Evolutionary conservation across 2,329 filamentous ascomycete genomes (phyloP), one percentile per base, ranked within the genome.

Genomic region (Botryosphaeria dothidea): DNA sequence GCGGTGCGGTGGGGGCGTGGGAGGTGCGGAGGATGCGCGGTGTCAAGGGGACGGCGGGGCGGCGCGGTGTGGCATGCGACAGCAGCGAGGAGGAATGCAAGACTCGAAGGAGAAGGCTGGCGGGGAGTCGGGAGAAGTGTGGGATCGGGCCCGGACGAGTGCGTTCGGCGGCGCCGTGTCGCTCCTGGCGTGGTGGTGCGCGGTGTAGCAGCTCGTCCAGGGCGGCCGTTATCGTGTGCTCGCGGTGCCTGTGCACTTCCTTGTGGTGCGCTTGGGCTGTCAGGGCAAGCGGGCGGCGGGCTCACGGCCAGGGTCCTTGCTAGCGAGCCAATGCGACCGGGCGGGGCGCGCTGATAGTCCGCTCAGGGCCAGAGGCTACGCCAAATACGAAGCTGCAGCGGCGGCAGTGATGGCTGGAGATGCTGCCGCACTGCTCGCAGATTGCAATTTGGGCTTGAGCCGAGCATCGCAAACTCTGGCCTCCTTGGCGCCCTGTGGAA

Each of bases 371-470:
- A 60, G 23, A 46, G n/a, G 41, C 56, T 23, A 60, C 56, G 56
- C 56, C 56, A 60, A 49, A 62, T 62, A 51, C 43, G 58, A 62
- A 46, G 56, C n/a, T n/a, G n/a, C n/a, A n/a, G n/a, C n/a, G n/a
- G n/a, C n/a, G 25, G 36, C 38, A n/a, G 56, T 17, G 41, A 46
- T 17, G 56, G 56, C 56, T 46, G 19, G 23, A 25, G 41, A 45
- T 31, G 38, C 38, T 19, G 36, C 54, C 54, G 54, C 38, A 36
- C 15, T 45, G 41, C 58, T 51, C 45, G 58, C 29, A 51, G 58
- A 62, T 62, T 62, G 58, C 58, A 62, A 62, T 62, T 62, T 62
- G 58, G 57, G 27, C 52, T n/a, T n/a, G n/a, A n/a, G n/a, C n/a
- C n/a, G n/a, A n/a, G n/a, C n/a, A 29, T 36, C 54, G 36, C 54